phyloP scores from a whole-genome alignment of 345 rosid genomes.

The Eucalyptus guilfoylei region DNA sequence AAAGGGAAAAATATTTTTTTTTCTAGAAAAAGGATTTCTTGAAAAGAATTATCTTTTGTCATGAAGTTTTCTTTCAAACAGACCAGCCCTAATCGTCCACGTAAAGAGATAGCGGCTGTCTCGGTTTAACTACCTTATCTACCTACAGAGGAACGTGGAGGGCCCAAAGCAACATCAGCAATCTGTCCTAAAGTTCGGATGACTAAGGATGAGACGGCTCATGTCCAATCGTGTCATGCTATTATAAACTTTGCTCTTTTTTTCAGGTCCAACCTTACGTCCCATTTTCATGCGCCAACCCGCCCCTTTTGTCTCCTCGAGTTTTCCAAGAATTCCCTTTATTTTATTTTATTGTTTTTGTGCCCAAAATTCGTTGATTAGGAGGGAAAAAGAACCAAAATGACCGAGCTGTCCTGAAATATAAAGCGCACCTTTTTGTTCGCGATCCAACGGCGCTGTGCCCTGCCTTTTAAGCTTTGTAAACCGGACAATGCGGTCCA shows the following conservation, averaged over 20 bases:
- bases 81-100: rapidly evolving
- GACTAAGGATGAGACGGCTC: neutral
- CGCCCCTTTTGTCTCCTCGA: neutral
- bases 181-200: neutral
- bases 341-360: neutral
- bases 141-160: neutral
- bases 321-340: neutral
- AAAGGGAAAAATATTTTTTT: neutral
- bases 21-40: neutral
- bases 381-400: neutral
- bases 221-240: neutral
- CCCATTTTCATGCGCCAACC: neutral
- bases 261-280: neutral
- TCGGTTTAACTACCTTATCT: neutral
- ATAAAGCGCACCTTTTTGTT: neutral
- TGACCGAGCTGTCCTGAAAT: neutral
- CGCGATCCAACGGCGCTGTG: neutral
- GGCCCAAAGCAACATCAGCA: neutral
- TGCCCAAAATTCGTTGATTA: neutral
- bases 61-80: neutral
- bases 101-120: neutral
- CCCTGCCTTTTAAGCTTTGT: neutral
- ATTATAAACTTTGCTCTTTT: neutral
- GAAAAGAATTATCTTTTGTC: rapidly evolving
- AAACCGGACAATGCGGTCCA: neutral